Conservation (phyloP, 345 rosid species). For the Gossypium australe region DNA sequence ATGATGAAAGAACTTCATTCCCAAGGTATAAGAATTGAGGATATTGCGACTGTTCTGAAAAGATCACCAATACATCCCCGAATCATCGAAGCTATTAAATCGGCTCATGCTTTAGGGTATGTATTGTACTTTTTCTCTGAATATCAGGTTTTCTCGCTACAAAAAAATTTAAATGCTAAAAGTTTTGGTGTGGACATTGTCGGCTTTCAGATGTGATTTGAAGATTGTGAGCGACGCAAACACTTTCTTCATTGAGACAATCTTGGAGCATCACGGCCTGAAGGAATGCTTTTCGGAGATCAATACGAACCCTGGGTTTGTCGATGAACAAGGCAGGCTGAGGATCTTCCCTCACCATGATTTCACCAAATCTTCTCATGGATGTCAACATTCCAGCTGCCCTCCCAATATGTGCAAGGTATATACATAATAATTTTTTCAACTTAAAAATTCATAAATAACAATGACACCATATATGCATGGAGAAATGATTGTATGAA, state of each 20-base stretch:
- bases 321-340: constrained; percentile 46
- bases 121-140: not conserved
- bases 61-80: constrained; percentile 61
- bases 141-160: not conserved
- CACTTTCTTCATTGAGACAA: constrained; percentile 64
- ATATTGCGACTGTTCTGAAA: constrained; percentile 46
- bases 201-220: constrained; percentile 57
- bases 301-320: constrained; percentile 52
- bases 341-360: constrained; percentile 62
- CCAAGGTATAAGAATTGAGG: constrained; percentile 44
- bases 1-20: constrained; percentile 74
- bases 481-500: too few relatives aligned
- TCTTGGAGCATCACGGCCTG: constrained; percentile 59
- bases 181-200: not conserved
- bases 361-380: constrained; percentile 49
- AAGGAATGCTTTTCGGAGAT: constrained; percentile 65
- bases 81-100: constrained; percentile 58
- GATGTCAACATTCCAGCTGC: constrained; percentile 45
- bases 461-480: too few relatives aligned
- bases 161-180: not conserved
- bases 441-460: too few relatives aligned
- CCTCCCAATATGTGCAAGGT: constrained; percentile 90
- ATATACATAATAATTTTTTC: not conserved
- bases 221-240: constrained; percentile 87
- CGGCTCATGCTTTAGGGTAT: constrained; percentile 77